Evolutionary conservation across 768 basidiomycete genomes (phyloP).

Genomic region (Hygrophorus russula): DNA sequence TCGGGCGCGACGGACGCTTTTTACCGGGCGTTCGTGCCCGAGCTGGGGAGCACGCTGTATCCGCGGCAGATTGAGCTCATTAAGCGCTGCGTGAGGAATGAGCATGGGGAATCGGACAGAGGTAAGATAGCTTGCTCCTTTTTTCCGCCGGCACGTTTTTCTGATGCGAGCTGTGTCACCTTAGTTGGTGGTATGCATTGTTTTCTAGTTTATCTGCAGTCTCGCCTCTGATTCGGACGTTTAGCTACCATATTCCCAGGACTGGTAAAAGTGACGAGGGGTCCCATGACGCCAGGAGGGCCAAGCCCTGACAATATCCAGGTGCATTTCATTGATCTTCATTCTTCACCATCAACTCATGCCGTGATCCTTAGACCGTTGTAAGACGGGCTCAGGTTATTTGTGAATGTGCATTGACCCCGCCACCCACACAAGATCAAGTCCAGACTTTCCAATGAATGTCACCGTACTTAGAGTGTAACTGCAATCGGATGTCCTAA

Average conservation of each 20-base stretch:
- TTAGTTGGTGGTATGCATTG: neutral
- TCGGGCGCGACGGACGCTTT: constrained; percentile 53
- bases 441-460: neutral
- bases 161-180: too few relatives aligned
- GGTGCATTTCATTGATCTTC: constrained; percentile 17
- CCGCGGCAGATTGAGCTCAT: constrained; percentile 77
- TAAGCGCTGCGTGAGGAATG: constrained; percentile 69
- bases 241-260: constrained; percentile 85
- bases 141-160: too few relatives aligned
- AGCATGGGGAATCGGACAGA: constrained; percentile 58
- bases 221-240: constrained; percentile 21
- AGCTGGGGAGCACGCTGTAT: constrained; percentile 62
- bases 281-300: constrained; percentile 22
- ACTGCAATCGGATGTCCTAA: too few relatives aligned
- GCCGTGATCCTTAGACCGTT: constrained; percentile 34
- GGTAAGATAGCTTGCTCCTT: neutral
- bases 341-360: constrained; percentile 1
- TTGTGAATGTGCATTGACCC: constrained; percentile 65
- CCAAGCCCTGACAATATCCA: constrained; percentile 38
- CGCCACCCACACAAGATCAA: constrained; percentile 9
- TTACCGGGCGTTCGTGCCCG: constrained; percentile 81
- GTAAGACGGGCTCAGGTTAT: constrained; percentile 80
- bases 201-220: neutral
- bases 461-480: neutral
- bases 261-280: constrained; percentile 65